Evolutionary conservation across 2,329 filamentous ascomycete genomes (phyloP).

Genomic region (Tolypocladium paradoxum): DNA sequence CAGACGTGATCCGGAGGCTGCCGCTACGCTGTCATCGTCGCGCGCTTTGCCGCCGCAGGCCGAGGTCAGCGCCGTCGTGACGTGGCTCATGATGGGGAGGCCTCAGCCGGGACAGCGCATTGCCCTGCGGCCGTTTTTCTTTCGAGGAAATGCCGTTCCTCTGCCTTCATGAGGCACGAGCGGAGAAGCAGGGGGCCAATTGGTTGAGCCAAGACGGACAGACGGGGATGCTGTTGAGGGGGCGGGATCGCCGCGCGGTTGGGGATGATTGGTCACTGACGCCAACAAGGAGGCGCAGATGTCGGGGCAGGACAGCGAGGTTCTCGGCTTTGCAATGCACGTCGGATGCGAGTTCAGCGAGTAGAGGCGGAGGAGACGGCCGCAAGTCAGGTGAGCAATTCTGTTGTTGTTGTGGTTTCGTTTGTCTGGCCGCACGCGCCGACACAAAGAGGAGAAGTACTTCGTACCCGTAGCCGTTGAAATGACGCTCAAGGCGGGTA

Average conservation of each 20-base stretch:
- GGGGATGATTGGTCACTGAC: neutral
- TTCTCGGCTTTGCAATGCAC: neutral
- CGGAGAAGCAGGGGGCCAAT: neutral
- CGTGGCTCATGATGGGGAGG: constrained; percentile 22
- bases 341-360: neutral
- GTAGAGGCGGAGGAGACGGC: neutral
- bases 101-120: neutral
- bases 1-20: constrained; percentile 29
- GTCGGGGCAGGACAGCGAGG: neutral
- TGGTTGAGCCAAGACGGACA: neutral
- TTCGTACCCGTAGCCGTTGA: too few species aligned
- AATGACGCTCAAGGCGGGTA: too few species aligned
- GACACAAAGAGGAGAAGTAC: too few species aligned
- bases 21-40: constrained; percentile 18
- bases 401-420: neutral
- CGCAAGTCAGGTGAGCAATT: neutral
- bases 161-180: neutral
- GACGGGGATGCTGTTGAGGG: neutral
- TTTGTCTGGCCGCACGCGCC: neutral
- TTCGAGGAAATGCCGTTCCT: neutral
- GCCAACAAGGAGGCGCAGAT: neutral
- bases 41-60: constrained; percentile 22
- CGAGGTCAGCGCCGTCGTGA: constrained; percentile 27
- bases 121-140: neutral
- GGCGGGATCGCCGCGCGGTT: neutral